phyloP scores from a whole-genome alignment of 2,329 filamentous ascomycete species.

The Cercospora sp. region DNA sequence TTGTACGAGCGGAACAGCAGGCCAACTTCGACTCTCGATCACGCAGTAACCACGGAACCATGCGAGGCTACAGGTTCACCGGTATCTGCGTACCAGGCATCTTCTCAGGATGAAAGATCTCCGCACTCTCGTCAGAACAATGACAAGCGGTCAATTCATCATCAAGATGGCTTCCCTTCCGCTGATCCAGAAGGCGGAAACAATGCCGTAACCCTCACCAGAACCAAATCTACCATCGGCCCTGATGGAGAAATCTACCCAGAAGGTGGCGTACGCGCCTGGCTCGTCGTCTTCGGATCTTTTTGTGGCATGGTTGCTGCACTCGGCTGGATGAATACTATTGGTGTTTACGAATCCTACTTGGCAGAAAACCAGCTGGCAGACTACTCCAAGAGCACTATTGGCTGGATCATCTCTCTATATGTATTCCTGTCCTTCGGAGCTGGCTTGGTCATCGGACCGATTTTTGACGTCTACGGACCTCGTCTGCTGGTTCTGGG shows the following conservation, averaged over 20 bases:
- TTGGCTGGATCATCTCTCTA: conserved; percentile 34
- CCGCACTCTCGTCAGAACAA: neutral
- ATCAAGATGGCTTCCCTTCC: neutral
- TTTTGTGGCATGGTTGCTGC: conserved; percentile 52
- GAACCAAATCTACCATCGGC: conserved; percentile 20
- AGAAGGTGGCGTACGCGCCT: conserved; percentile 75
- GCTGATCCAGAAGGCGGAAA: conserved; percentile 10
- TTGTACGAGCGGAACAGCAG: neutral
- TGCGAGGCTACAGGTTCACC: conserved; percentile 26
- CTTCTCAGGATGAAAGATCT: conserved; percentile 13
- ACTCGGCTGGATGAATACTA: conserved; percentile 47
- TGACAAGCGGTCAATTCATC: conserved; percentile 5
- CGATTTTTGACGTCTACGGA: conserved; percentile 33
- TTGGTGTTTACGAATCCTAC: conserved; percentile 42
- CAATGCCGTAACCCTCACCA: conserved; percentile 13
- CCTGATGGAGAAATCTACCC: conserved; percentile 47
- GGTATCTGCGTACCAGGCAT: conserved; percentile 24
- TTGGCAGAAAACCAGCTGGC: conserved; percentile 28
- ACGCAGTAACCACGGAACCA: conserved; percentile 18
- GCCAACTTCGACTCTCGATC: conserved; percentile 7
- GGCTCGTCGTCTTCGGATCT: conserved; percentile 81
- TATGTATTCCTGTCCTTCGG: conserved; percentile 35
- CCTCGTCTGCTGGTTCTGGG: conserved; percentile 61
- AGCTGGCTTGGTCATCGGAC: conserved; percentile 31
- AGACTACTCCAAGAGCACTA: conserved; percentile 24